phyloP scores from a whole-genome alignment of 2,329 filamentous ascomycete species.

The Pseudovirgaria hyperparasitica region DNA sequence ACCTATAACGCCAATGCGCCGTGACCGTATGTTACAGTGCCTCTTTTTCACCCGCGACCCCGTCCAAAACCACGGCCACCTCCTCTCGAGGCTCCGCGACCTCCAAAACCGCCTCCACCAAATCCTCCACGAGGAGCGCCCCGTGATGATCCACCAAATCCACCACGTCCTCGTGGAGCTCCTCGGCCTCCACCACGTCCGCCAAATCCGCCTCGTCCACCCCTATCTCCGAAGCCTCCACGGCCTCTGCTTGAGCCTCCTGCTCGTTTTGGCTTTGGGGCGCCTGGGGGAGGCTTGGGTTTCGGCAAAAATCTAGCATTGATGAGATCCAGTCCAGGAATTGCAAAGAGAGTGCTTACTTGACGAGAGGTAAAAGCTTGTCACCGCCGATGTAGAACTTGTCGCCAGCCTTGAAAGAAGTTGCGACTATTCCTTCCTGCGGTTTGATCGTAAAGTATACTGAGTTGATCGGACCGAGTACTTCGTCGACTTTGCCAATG shows the following conservation, averaged over 20 bases:
- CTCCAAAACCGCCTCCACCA: slow-evolving; percentile 18
- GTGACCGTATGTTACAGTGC: too few relatives aligned
- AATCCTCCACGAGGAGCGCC: slow-evolving; percentile 22
- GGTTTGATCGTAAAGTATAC: slow-evolving; percentile 98
- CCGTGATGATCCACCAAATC: slow-evolving; percentile 29
- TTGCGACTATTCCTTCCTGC: slow-evolving; percentile 87
- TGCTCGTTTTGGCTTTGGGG: slow-evolving; percentile 56
- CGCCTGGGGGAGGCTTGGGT: slow-evolving; percentile 63
- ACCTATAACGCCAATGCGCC: too few relatives aligned
- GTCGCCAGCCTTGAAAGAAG: slow-evolving; percentile 90
- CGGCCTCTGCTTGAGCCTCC: slow-evolving; percentile 43
- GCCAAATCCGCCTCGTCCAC: slow-evolving; percentile 10
- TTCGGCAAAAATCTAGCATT: slow-evolving; percentile 70
- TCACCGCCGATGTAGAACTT: slow-evolving; percentile 94
- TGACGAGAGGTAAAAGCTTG: slow-evolving; percentile 88
- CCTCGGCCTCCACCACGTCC: slow-evolving; percentile 30
- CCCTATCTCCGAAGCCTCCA: slow-evolving; percentile 27
- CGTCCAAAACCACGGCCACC: slow-evolving; percentile 15
- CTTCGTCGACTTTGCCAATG: slow-evolving; percentile 95
- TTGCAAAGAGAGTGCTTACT: slow-evolving; percentile 29
- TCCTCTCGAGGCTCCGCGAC: slow-evolving; percentile 9
- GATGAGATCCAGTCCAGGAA: slow-evolving; percentile 8
- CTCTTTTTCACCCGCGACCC: slow-evolving; percentile 20
- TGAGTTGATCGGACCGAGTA: slow-evolving; percentile 93
- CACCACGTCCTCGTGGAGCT: slow-evolving; percentile 41